Percentiles rank a stretch among this genome's conserved stretches.
These are phyloP conservation scores for Fonsecaea pedrosoi DNA, from an alignment of 2,329 filamentous ascomycete genomes.

Conservation along the genomic window DNA sequence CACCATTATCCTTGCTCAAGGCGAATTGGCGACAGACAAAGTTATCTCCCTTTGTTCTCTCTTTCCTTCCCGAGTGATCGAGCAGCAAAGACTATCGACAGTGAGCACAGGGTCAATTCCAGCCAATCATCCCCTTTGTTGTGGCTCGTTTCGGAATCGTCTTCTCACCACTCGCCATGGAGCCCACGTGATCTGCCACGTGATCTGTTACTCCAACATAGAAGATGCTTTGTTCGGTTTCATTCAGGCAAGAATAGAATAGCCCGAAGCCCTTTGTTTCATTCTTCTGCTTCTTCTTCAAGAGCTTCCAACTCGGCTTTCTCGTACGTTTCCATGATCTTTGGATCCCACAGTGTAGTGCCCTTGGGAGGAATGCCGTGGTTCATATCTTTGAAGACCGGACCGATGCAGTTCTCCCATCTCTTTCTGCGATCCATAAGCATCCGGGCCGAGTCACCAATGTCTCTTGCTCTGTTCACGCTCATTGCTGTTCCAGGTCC, in stretches of 20 bases:
- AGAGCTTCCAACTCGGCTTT: slow-evolving; percentile 79
- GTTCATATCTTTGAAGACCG: slow-evolving; percentile 85
- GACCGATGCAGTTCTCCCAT: slow-evolving; percentile 90
- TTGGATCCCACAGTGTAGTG: slow-evolving; percentile 77
- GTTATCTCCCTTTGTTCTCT: neutral
- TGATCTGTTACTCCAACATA: neutral
- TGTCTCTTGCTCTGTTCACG: slow-evolving; percentile 70
- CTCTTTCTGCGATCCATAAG: slow-evolving; percentile 89
- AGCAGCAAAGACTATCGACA: neutral
- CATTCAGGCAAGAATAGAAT: neutral
- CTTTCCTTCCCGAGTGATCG: neutral
- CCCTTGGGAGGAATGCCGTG: slow-evolving; percentile 72
- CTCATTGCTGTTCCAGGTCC: slow-evolving; percentile 57
- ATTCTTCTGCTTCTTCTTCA: slow-evolving; percentile 67
- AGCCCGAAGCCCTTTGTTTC: neutral
- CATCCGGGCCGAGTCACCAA: slow-evolving; percentile 88
- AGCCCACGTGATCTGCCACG: neutral
- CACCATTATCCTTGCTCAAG: slow-evolving; percentile 11
- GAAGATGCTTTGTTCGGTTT: slow-evolving; percentile 7
- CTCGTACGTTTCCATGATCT: slow-evolving; percentile 74
- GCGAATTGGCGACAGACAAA: neutral
- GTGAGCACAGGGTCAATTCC: neutral
- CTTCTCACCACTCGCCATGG: neutral
- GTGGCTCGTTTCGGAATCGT: neutral
- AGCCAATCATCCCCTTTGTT: neutral